Evolutionary conservation across 202 grass and related monocot genomes (phyloP).

Genomic region (Bolboschoenoplectus hybrid): DNA sequence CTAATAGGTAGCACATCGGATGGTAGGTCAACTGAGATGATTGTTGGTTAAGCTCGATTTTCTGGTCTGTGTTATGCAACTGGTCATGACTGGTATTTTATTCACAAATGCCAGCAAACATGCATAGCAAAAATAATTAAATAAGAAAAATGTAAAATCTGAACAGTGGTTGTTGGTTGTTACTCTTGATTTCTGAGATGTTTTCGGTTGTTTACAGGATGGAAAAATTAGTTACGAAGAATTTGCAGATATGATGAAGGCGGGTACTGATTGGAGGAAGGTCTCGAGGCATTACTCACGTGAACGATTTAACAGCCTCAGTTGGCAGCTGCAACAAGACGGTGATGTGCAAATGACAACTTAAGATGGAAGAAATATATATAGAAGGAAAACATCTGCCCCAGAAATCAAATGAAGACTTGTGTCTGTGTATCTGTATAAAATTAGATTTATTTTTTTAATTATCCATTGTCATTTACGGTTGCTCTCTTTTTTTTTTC

Average conservation of each 20-base stretch:
- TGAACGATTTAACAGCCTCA: constrained; percentile 76
- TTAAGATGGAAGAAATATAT: neutral
- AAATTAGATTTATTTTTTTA: neutral
- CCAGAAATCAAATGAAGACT: neutral
- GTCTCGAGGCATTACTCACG: constrained; percentile 79
- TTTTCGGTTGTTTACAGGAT: constrained; percentile 52
- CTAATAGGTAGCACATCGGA: neutral
- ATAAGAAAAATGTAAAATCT: neutral
- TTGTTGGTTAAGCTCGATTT: neutral
- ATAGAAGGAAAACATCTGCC: constrained; percentile 2
- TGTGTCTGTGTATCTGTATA: no score
- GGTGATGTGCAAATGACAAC: constrained; percentile 41
- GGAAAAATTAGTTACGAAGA: constrained; percentile 80
- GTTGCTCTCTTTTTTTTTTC: neutral
- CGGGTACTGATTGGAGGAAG: constrained; percentile 91
- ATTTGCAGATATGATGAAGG: constrained; percentile 80
- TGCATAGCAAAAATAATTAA: neutral
- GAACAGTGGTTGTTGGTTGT: neutral
- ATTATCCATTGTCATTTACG: neutral
- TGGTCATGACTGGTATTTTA: no score
- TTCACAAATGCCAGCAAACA: neutral
- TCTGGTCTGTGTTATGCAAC: neutral
- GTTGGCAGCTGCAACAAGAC: constrained; percentile 65
- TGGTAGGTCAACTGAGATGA: neutral
- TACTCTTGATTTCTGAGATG: neutral